Evolutionary conservation across 2,329 filamentous ascomycete genomes (phyloP).

Genomic region (Colletotrichum sp.): DNA sequence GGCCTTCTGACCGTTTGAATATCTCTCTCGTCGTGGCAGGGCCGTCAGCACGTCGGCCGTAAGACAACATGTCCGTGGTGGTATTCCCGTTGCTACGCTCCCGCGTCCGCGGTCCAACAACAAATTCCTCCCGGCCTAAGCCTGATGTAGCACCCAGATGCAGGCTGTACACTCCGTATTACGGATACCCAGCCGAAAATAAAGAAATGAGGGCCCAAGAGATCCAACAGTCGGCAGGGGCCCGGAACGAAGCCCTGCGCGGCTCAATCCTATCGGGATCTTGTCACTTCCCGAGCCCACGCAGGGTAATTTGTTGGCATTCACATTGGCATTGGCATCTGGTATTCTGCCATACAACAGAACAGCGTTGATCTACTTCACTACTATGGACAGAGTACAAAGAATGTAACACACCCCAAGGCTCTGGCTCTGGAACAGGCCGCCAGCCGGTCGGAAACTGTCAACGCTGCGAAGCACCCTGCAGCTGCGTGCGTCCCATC

Average conservation of each 20-base stretch:
- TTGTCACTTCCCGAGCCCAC: constrained; percentile 10
- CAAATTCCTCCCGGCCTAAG: background rate
- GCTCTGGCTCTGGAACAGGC: background rate
- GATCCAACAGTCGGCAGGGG: background rate
- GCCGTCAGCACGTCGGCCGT: background rate
- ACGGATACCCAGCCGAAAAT: background rate
- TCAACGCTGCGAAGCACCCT: background rate
- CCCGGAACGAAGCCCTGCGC: constrained; percentile 5
- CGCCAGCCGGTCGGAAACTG: background rate
- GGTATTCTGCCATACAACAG: background rate
- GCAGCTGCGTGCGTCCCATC: background rate
- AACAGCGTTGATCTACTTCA: background rate
- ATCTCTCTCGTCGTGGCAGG: background rate
- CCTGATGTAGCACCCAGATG: background rate
- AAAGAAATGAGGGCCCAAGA: background rate
- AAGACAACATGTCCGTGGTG: background rate
- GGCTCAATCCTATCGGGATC: background rate
- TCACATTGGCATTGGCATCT: background rate
- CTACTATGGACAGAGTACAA: background rate
- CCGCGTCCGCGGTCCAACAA: background rate
- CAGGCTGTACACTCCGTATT: background rate
- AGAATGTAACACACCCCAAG: background rate
- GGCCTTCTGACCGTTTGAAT: background rate
- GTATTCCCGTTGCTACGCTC: background rate
- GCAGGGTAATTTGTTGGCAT: background rate